Base-by-base conservation (phyloP, 441 rosid species). In the Erodium chrysanthum region DNA sequence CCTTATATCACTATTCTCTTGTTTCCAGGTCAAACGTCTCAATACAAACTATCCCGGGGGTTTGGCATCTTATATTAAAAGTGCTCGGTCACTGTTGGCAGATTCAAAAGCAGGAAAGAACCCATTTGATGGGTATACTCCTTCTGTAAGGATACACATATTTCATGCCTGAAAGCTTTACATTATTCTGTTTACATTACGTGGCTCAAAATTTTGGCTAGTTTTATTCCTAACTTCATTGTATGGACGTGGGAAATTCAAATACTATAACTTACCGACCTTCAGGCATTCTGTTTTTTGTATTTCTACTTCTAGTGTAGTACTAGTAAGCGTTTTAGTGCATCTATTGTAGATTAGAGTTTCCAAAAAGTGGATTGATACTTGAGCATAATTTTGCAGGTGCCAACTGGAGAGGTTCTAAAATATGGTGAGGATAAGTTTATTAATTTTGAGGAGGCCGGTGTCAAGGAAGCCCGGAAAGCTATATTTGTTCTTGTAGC, bases 401-500 rank as follows among this genome's bases (percentile, higher is more conserved):
- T 91, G 25, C 99, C 97, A 70, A 81, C 91, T 2, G 99, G 97
- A 68, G 97, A 94, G 78, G 73, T 77, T 63, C 81, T 94, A 54
- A 81, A 78, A 25, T 88, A 76, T 74, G 97, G 87, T 18, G 78
- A 86, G 74, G 92, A 87, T 0, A 85, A 65, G 66, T 94, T 91
- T 71, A 76, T 87, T 58, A 84, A 85, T 67, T 83, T 78, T 78
- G 97, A 94, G 70, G 88, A 90, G 82, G 67, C 70, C 58, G 96
- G 99, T n/a, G 82, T 94, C 7, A 83, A 21, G 22, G 97, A 90
- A 83, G 95, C 97, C 61, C 85, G 81, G 75, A 86, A 86, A 71
- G 88, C 96, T 70, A 96, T 91, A 61, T 94, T 94, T 77, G 97
- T 90, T 78, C 96, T 94, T 73, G 99, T 94, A 78, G 97, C 97